Conservation (phyloP, 805 yeast species). For the Pichia kluyveri region DNA sequence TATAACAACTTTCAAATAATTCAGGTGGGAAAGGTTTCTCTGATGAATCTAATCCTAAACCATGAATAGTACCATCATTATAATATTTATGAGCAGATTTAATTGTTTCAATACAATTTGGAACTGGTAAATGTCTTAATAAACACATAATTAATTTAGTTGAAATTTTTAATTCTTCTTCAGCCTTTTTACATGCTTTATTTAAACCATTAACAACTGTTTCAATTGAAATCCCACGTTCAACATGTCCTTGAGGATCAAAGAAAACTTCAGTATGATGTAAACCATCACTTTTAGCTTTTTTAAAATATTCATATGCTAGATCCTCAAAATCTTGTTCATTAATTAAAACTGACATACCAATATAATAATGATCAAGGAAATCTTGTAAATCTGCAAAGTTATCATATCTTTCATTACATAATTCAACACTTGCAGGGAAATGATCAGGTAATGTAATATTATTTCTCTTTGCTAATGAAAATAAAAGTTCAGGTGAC, state of each 20-base stretch:
- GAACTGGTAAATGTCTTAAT: constrained; percentile 63
- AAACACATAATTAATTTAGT: constrained; percentile 75
- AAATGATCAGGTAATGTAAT: constrained; percentile 52
- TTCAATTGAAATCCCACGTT: constrained; percentile 52
- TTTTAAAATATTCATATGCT: constrained; percentile 64
- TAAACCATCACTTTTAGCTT: constrained; percentile 50
- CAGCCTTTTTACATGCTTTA: constrained; percentile 59
- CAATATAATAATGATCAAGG: constrained; percentile 69
- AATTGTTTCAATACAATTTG: constrained; percentile 49
- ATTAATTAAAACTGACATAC: constrained; percentile 62
- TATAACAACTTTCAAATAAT: constrained; percentile 56
- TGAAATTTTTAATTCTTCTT: constrained; percentile 48
- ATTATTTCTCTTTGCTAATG: constrained; percentile 56
- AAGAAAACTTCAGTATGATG: constrained; percentile 70
- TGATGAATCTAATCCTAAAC: constrained; percentile 75
- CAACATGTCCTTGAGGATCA: constrained; percentile 80
- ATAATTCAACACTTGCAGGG: constrained; percentile 50
- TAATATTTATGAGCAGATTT: constrained; percentile 43
- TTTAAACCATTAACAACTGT: constrained; percentile 57
- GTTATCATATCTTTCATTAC: constrained; percentile 47
- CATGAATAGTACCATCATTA: constrained; percentile 53
- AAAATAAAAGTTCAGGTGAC: constrained; percentile 65
- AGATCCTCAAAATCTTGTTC: constrained; percentile 71
- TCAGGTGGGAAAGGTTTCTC: constrained; percentile 75
- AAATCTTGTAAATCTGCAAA: constrained; percentile 72